phyloP scores from a whole-genome alignment of 192 early-diverging fungal species.

The Dissophora ornata region DNA sequence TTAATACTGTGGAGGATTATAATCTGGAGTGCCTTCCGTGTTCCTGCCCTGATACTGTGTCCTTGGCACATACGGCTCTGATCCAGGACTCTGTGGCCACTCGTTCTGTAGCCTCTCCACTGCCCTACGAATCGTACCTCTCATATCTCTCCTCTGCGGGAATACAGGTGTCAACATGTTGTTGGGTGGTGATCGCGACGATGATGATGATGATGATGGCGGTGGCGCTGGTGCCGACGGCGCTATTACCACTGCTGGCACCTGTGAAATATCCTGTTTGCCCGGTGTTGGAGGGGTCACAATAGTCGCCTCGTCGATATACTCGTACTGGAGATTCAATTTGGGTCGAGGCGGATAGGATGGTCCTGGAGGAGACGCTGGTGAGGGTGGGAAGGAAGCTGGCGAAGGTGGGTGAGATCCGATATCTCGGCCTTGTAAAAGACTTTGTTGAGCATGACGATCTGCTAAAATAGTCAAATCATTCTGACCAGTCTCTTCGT shows the following conservation, averaged over 20 bases:
- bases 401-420: too few relatives aligned
- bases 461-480: too few relatives aligned
- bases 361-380: neutral
- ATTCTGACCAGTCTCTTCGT: too few relatives aligned
- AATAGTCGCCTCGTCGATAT: neutral
- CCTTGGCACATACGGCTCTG: conserved; percentile 25
- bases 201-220: neutral
- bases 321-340: conserved; percentile 6
- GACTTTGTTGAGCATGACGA: too few relatives aligned
- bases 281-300: neutral
- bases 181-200: neutral
- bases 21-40: too few relatives aligned
- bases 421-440: too few relatives aligned
- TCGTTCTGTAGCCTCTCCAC: conserved; percentile 48
- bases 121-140: conserved; percentile 41
- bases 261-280: neutral
- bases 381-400: neutral
- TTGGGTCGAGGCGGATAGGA: conserved; percentile 27
- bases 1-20: too few relatives aligned
- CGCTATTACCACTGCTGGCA: too few relatives aligned
- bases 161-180: conserved; percentile 3
- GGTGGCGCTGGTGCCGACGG: too few relatives aligned
- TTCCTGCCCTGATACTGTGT: conserved; percentile 34
- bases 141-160: conserved; percentile 27
- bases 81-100: conserved; percentile 28